Evolutionary conservation across 2,329 filamentous ascomycete species (phyloP).

Genomic region (Juglanconis sp.): DNA sequence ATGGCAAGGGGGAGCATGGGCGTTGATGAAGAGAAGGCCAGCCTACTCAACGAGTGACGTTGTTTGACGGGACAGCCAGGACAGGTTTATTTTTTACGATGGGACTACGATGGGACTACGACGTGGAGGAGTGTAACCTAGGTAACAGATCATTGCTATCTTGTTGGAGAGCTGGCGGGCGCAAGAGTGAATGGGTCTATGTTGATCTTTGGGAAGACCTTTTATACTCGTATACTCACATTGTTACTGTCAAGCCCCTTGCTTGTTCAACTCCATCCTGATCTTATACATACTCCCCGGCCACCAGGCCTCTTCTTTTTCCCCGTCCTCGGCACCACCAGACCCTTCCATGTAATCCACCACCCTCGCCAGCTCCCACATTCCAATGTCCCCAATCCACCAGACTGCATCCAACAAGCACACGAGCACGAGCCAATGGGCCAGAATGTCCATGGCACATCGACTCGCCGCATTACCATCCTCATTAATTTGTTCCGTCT

Average conservation of each 20-base stretch:
- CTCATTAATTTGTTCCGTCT: not conserved
- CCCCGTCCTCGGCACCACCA: constrained; percentile 13
- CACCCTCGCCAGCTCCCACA: constrained; percentile 31
- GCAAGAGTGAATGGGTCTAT: too few relatives aligned
- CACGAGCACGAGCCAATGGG: constrained; percentile 37
- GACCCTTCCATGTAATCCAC: constrained; percentile 18
- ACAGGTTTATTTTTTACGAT: not conserved
- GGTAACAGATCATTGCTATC: too few relatives aligned
- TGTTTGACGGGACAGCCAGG: not conserved
- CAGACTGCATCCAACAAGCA: constrained; percentile 37
- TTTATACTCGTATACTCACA: not conserved
- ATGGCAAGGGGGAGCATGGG: constrained; percentile 7
- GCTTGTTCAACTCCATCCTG: constrained; percentile 9
- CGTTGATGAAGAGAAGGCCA: constrained; percentile 17
- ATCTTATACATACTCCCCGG: constrained; percentile 32
- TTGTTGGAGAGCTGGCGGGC: too few relatives aligned
- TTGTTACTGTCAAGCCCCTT: not conserved
- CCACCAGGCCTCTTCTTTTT: constrained; percentile 29
- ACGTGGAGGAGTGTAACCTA: too few relatives aligned
- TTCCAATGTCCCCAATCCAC: constrained; percentile 36
- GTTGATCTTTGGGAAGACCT: too few relatives aligned
- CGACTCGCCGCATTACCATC: constrained; percentile 16
- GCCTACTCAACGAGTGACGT: not conserved
- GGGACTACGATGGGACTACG: too few relatives aligned
- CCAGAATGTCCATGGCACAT: constrained; percentile 35